Evolutionary conservation across 2,329 filamentous ascomycete species (phyloP).

Genomic region (Cercospora beticola): DNA sequence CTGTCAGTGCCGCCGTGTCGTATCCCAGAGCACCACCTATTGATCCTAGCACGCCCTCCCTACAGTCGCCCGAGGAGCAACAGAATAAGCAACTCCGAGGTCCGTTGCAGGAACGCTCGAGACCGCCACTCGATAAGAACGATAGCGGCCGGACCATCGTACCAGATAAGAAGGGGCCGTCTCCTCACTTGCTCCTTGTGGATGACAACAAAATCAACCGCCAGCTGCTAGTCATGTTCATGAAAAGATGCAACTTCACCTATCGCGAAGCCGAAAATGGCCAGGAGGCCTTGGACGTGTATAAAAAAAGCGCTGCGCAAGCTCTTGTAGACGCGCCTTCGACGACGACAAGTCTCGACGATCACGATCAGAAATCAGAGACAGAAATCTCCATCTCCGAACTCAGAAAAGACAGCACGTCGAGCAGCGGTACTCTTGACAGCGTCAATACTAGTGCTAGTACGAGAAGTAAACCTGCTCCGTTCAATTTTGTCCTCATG

Average conservation of each 20-base stretch:
- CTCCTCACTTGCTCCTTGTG: constrained; percentile 31
- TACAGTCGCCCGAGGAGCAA: constrained; percentile 12
- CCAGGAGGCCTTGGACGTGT: constrained; percentile 45
- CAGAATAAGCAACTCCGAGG: constrained; percentile 8
- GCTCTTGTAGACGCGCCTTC: background rate
- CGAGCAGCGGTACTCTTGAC: background rate
- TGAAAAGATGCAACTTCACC: constrained; percentile 38
- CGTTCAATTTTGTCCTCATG: constrained; percentile 48
- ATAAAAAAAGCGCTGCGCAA: constrained; percentile 1
- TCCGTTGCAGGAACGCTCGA: background rate
- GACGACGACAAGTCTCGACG: background rate
- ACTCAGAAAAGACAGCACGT: constrained; percentile 1
- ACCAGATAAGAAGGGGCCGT: constrained; percentile 12
- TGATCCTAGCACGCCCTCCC: constrained; percentile 23
- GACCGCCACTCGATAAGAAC: background rate
- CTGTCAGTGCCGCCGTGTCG: constrained; percentile 15
- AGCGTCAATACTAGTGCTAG: background rate
- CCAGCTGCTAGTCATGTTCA: constrained; percentile 30
- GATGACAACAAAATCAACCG: constrained; percentile 40
- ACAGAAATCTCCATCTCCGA: background rate
- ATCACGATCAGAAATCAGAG: background rate
- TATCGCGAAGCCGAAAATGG: constrained; percentile 48
- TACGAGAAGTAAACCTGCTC: constrained; percentile 4
- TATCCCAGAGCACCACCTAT: constrained; percentile 10
- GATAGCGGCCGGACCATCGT: background rate